These are phyloP conservation scores for Fusarium chuoi DNA, from an alignment of 2,329 filamentous ascomycete genomes.

Conservation along the genomic window DNA sequence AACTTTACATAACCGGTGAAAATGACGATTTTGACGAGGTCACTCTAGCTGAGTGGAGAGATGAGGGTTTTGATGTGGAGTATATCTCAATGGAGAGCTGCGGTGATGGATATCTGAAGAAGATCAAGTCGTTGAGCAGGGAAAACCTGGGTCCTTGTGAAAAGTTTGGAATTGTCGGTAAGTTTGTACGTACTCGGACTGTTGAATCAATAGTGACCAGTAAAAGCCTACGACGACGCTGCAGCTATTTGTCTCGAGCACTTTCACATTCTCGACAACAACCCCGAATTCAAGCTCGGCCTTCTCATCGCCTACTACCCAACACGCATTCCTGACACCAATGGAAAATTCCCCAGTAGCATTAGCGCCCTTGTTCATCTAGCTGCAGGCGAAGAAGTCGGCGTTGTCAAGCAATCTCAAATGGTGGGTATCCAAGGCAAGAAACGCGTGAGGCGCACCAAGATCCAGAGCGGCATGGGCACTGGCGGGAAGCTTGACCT, in stretches of 20 bases:
- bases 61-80: constrained; percentile 56
- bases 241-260: constrained; percentile 56
- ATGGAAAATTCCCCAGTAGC: constrained; percentile 53
- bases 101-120: constrained; percentile 48
- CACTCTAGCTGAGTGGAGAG: constrained; percentile 53
- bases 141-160: constrained; percentile 53
- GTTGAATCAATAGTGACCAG: background rate
- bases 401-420: constrained; percentile 54
- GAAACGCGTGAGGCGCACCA: constrained; percentile 48
- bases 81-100: constrained; percentile 54
- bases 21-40: constrained; percentile 54
- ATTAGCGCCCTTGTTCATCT: constrained; percentile 56
- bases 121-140: constrained; percentile 48
- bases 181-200: background rate
- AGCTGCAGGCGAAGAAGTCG: constrained; percentile 51
- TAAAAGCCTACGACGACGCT: constrained; percentile 50
- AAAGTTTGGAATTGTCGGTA: constrained; percentile 56
- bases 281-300: constrained; percentile 55
- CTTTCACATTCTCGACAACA: constrained; percentile 58
- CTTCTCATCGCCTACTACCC: constrained; percentile 59
- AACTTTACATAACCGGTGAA: constrained; percentile 57
- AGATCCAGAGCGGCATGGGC: constrained; percentile 51
- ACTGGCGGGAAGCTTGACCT: constrained; percentile 50
- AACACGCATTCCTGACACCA: constrained; percentile 55
- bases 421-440: constrained; percentile 59